Base-by-base conservation (phyloP, 1,284 basidiomycete genomes). In the Ceratobasidium papillatum region DNA sequence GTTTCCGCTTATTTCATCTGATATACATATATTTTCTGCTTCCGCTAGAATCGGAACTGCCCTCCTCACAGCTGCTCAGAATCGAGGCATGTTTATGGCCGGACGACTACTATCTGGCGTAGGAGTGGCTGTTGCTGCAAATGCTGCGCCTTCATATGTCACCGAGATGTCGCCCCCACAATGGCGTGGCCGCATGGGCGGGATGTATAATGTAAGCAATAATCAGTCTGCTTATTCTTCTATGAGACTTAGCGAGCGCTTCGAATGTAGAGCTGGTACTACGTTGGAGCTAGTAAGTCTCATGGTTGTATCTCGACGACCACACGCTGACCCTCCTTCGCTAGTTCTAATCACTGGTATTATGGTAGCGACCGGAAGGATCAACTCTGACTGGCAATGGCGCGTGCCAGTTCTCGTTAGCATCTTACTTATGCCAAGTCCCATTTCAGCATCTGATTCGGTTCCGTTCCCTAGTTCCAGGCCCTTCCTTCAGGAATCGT, bases 311-410 rank as follows among this genome's bases (percentile, higher is more conserved):
- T 34, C 27, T 34, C 30, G 14, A 19, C 78, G 27, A 78, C 79
- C 75, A 78, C 76, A 17, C 79, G 7, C 78, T 75, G 80, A 78
- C 77, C 80, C 79, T 72, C 75, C 79, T 54, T 79, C 78, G 7
- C 78, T 80, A 75, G 76, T 82, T 22, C 75, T 80, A 22, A 80
- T 80, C 3, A 78, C 79, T 0, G 81, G 81, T 34, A 74, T 82
- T 17, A 74, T 79, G 0, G 79, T 81, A 14, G 79, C 80, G 0
- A 75, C 78, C 34, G 81, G 80, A 22, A 74, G 78, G 14, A 59
- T 76, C 17, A 41, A 34, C 17, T 74, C 73, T 54, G 68, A 78
- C 22, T 79, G 77, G 76, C 72, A 78, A 9, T 81, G 80, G 80
- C 73, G 80, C 25, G 51, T 74, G 2, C 80, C 79, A 4, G 64